phyloP scores from a whole-genome alignment of 2,329 filamentous ascomycete species.

The Trichothecium roseum region DNA sequence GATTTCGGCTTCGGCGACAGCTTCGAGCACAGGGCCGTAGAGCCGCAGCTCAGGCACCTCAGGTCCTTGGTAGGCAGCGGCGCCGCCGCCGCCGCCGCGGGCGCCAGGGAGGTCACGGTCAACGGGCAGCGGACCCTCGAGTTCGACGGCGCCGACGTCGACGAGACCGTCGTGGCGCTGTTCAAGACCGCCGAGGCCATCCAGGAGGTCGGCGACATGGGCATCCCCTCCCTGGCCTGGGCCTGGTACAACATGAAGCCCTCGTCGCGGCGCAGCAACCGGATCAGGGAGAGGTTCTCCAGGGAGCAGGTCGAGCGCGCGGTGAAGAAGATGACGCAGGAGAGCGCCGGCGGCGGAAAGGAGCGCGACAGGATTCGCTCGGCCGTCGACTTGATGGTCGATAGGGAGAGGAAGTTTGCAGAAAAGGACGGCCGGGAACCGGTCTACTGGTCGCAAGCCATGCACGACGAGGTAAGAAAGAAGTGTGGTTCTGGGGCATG shows the following conservation, averaged over 20 bases:
- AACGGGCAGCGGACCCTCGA: background rate
- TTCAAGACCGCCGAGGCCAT: background rate
- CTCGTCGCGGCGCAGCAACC: background rate
- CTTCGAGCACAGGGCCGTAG: background rate
- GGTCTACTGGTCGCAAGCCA: conserved; percentile 12
- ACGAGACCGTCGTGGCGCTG: background rate
- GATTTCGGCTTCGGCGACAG: conserved; percentile 16
- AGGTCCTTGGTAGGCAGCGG: background rate
- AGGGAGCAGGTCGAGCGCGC: background rate
- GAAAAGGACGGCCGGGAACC: conserved; percentile 15
- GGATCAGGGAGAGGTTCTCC: background rate
- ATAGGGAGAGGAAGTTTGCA: conserved; percentile 18
- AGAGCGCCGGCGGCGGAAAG: background rate
- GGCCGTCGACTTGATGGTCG: conserved; percentile 20
- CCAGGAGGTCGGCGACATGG: background rate
- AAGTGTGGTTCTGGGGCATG: too few species aligned
- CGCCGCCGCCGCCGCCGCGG: background rate
- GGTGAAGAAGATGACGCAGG: background rate
- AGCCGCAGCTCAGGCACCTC: background rate
- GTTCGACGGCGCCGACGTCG: background rate
- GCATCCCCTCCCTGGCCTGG: background rate
- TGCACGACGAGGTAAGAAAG: conserved; percentile 18
- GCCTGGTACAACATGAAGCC: background rate
- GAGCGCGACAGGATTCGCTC: conserved; percentile 6
- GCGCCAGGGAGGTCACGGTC: too few species aligned